Base-by-base conservation (phyloP, 225 moss, liverwort and hornwort species). In the Polytrichum formosum region DNA sequence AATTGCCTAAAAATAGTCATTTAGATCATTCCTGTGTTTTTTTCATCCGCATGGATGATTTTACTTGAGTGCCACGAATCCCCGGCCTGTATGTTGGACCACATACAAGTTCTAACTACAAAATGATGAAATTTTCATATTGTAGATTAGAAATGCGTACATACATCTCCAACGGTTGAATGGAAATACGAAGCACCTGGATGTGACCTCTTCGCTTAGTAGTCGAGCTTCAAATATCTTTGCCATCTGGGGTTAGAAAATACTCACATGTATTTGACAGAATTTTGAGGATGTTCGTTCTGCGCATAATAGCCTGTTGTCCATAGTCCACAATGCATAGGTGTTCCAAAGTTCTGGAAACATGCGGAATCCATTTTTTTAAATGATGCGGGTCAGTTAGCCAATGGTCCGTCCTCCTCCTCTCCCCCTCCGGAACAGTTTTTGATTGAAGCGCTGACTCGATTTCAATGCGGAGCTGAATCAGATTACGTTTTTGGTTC, bases 251-350 rank as follows among this genome's bases (percentile, higher is more conserved):
- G 46, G 46, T 46, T 46, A 58, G 26, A 23, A 67, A 55, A 56
- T 58, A 73, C 84, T 84, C 77, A 88, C 87, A 88, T 64, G 26
- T 65, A 28, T 75, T 70, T 20, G 87, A 88, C 23, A 88, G 25
- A 5, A 82, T 66, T 28, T 75, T 75, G 21, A 88, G 87, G 59
- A 88, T 84, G 68, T 2, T 70, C 46, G 87, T 79, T 29, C 81
- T 58, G 28, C 84, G 81, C 81, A 81, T 78, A 65, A 88, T 88
- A n/a, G 87, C 84, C 73, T 84, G 84, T 63, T 84, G 87, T 2
- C 87, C 87, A 28, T 88, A 88, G 75, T 88, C 87, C 59, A 88
- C 81, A 29, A 88, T 78, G 46, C 87, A 82, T 21, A 88, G 54
- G 63, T 88, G 87, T 54, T 82, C 68, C 54, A 88, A 27, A 53